Base-by-base conservation (phyloP, 139 green algal genomes). In the Pleodorina starrii region DNA sequence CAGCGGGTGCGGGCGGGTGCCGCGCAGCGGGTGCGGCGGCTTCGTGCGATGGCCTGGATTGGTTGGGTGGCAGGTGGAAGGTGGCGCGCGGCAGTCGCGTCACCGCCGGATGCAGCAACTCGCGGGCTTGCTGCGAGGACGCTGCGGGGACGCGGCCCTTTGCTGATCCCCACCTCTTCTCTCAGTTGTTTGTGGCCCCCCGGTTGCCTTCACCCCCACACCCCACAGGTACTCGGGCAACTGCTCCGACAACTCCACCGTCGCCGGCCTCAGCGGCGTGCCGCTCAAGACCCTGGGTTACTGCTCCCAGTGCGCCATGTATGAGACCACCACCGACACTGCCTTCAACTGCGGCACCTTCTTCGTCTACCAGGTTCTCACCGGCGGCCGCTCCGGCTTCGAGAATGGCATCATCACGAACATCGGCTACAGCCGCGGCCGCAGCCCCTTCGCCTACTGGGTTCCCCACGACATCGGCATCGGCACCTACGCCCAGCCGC, bases 301-400 rank as follows among this genome's bases (percentile, higher is more conserved):
- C 43, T 88, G 82, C 82, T 71, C 81, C 17, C 81, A 78, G 59
- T 87, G 81, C 59, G 2, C 10, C 9, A 29, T 29, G 23, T 27
- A 38, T 14, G 63, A 78, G 16, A 35, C 36, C n/a, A n/a, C 11
- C 5, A 68, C 44, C 21, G 14, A 50, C 25, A 11, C 38, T 1
- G 79, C 40, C 82, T 23, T 36, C 10, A 38, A 42, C 82, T 88
- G 82, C 82, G 40, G 82, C 82, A 40, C n/a, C 6, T 79, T 88
- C 82, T 40, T 32, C 66, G 44, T 88, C 9, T 88, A 88, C 66
- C 38, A 19, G 4, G 10, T 88, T 0, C 9, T 79, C 19, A 88
- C 82, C 9, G 82, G 63, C n/a, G 82, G 66, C 25, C n/a, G 6
- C 17, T 88, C 82, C 1, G 82, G 44, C 35, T 60, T 76, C 35